Evolutionary conservation across 805 yeast genomes (phyloP), one percentile per base, ranked within the genome.

Genomic region (Wickerhamiella galacta): DNA sequence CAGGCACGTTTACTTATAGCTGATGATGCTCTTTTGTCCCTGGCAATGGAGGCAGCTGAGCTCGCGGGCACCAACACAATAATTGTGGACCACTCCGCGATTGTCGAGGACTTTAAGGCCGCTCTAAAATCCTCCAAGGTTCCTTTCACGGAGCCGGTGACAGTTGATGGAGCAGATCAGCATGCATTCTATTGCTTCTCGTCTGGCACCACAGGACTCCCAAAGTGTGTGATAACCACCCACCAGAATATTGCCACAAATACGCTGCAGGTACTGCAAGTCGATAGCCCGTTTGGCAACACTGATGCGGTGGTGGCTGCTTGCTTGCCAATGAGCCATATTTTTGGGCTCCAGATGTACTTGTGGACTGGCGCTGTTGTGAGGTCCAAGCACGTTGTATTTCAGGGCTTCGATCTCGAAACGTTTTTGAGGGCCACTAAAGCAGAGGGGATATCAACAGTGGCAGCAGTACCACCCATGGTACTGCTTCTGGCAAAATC

Each of bases 181-280:
- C 32, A 34, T 10, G 50, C 49, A 3, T 44, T 42, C 31, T 44
- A 42, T 27, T 39, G 42, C 29, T 40, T 45, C 22, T 44, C 46
- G 16, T 42, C 46, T 2, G 49, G 51, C 4, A 46, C 54, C 16
- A 47, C 52, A 12, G 83, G 85, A 37, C 67, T 72, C 27, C 79
- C 85, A 38, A 77, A 77, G 56, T 83, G 85, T 46, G 83, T 73
- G 20, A 69, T 70, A 20, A 54, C 74, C 39, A 61, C 66, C 18
- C 81, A 75, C 41, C 52, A 51, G 27, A 72, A 70, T 37, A 59
- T 67, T 12, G 33, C 37, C 11, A 30, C 31, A 1, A 28, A 28
- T 11, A 21, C 27, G 37, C 24, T 35, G 1, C 49, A 55, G 31
- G 25, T 29, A 30, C 6, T 25, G 3, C 29, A 18, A 10, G 16